A percentile compares a stretch with the other conserved stretches of the same genome.
Conservation (phyloP, 73 alveolate species). For the Tetrahymena malaccensis region DNA sequence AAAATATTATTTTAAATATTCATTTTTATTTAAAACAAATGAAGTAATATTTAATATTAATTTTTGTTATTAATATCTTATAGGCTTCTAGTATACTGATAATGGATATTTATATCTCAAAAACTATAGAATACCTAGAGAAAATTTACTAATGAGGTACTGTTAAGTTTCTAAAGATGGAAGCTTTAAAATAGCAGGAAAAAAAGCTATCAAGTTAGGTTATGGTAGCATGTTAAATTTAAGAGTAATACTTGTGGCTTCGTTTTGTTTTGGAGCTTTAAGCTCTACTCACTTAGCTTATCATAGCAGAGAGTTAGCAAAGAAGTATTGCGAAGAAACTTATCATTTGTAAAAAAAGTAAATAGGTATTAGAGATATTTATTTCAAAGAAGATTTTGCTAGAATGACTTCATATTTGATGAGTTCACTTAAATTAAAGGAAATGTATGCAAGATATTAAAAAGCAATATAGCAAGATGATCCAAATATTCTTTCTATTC, state of each 20-base stretch:
- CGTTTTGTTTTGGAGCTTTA: conserved; percentile 5
- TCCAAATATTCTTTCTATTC: not conserved
- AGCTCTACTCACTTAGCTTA: conserved; percentile 1
- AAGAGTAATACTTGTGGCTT: conserved; percentile 3
- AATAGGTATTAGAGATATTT: conserved; percentile 1
- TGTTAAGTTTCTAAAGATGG: conserved; percentile 54
- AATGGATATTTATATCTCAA: conserved; percentile 44
- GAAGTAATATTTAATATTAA: no score
- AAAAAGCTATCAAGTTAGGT: conserved; percentile 30
- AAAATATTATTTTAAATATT: not conserved
- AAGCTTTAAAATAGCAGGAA: conserved; percentile 29
- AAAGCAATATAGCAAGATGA: not conserved
- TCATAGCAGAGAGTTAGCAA: not conserved
- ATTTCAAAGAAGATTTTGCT: not conserved
- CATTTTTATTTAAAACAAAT: not conserved
- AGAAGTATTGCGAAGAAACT: conserved; percentile 8
- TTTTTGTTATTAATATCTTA: not conserved
- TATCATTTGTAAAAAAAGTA: not conserved
- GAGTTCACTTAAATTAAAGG: not conserved
- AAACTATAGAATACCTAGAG: conserved; percentile 37
- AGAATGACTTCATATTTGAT: not conserved
- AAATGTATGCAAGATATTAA: not conserved
- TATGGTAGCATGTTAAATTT: conserved; percentile 37
- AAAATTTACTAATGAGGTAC: conserved; percentile 45
- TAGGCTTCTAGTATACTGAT: conserved; percentile 26